Base-by-base conservation (phyloP, 139 green algal species). In the Closterium sp. region DNA sequence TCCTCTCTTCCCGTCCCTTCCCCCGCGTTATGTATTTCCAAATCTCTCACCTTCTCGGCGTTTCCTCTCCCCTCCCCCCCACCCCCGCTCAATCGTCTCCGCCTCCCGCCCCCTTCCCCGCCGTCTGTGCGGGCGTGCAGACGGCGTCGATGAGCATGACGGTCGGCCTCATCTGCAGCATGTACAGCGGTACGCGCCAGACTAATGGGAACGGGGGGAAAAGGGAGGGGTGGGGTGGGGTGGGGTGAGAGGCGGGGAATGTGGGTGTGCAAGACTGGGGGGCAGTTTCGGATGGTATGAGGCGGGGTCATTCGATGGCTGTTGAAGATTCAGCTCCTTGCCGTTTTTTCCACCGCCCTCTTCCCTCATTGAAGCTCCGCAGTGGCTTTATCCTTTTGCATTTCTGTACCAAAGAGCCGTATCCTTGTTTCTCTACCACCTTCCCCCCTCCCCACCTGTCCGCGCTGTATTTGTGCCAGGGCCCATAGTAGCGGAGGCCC, bases 401-500 rank as follows among this genome's bases (percentile, higher is more conserved):
- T n/a, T n/a, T n/a, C n/a, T n/a, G n/a, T n/a, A n/a, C n/a, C n/a
- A n/a, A n/a, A n/a, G n/a, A n/a, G n/a, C n/a, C n/a, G n/a, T n/a
- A n/a, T n/a, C n/a, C n/a, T n/a, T 66, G 43, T 16, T 66, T 76
- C 25, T 76, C 36, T 6, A 55, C 36, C 36, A 55, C 36, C 6
- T 55, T 6, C 6, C 6, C 55, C 55, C n/a, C n/a, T n/a, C n/a
- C n/a, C n/a, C n/a, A n/a, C n/a, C n/a, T n/a, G n/a, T n/a, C n/a
- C n/a, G n/a, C n/a, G n/a, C n/a, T n/a, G n/a, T n/a, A n/a, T n/a
- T n/a, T 28, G 55, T 19, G 10, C 55, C 91, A 87, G 95, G 95
- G 0, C n/a, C 55, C 16, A 91, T 97, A 5, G 95, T 97, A 4
- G 69, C 96, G 32, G 94, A 97, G 91, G 96, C 95, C 16, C 69